These are phyloP conservation scores for Albifimbria verrucaria DNA, from an alignment of 2,329 filamentous ascomycete genomes.

Conservation along the genomic window DNA sequence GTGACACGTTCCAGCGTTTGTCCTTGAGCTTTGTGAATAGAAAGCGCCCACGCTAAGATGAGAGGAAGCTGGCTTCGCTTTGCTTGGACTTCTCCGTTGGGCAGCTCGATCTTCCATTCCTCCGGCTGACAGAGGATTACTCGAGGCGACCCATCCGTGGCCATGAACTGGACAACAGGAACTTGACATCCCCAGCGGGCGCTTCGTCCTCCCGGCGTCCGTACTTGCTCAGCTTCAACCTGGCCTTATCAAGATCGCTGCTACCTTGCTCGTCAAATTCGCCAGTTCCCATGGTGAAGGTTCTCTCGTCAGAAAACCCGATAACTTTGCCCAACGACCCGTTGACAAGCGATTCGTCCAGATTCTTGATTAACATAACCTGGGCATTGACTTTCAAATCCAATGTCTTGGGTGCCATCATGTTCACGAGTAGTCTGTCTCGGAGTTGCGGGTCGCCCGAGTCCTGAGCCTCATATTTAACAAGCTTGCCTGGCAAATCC, in stretches of 20 bases:
- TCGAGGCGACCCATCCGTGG: conserved; percentile 64
- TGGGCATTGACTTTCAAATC: conserved; percentile 88
- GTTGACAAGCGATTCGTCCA: conserved; percentile 91
- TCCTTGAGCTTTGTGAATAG: conserved; percentile 96
- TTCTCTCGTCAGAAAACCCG: conserved; percentile 36
- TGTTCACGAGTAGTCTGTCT: conserved; percentile 78
- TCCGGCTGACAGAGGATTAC: conserved; percentile 78
- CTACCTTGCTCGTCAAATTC: conserved; percentile 41
- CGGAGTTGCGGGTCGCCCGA: conserved; percentile 68
- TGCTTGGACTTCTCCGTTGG: conserved; percentile 89
- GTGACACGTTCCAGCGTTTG: conserved; percentile 93
- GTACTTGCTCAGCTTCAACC: conserved; percentile 55
- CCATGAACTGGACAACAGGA: conserved; percentile 82
- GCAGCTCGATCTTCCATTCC: conserved; percentile 95
- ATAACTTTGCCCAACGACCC: conserved; percentile 84
- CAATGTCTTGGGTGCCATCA: conserved; percentile 84
- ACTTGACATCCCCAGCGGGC: conserved; percentile 53
- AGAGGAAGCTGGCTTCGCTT: conserved; percentile 79
- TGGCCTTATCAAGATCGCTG: conserved; percentile 40
- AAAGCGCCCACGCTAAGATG: conserved; percentile 94
- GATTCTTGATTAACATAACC: conserved; percentile 99
- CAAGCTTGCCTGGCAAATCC: conserved; percentile 64
- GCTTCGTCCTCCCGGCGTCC: conserved; percentile 38
- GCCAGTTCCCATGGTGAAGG: conserved; percentile 34
- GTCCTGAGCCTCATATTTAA: conserved; percentile 72